Evolutionary conservation across 2,329 filamentous ascomycete species (phyloP), one percentile per base, ranked within the genome.

Genomic region (Dactylellina sp.): DNA sequence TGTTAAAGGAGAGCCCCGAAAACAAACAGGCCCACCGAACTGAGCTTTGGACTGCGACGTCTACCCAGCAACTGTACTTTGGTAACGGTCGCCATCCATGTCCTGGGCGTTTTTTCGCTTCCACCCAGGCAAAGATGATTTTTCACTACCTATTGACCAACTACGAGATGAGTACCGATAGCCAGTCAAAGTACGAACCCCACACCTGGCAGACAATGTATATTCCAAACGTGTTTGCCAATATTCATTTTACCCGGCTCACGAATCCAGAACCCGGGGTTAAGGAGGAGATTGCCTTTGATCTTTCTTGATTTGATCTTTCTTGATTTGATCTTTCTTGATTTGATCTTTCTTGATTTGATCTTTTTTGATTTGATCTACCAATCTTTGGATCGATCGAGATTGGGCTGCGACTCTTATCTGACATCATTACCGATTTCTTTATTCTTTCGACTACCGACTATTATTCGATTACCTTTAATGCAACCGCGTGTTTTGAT

Each of bases 101-200:
- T 44, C 71, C 71, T 20, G 71, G 71, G n/a, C 71, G 71, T 4
- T 75, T 75, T 53, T 75, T 75, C 57, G 71, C 71, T 18, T 75
- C 71, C 6, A 32, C 61, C 16, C 71, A 75, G 40, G 42, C 52
- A 20, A 75, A 75, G 32, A 70, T 75, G 63, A 25, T 75, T 20
- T 47, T 75, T 11, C 62, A 70, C 20, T 70, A 75, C n/a, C 46
- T 75, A 4, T 55, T 75, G 44, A 59, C 63, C 5, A 75, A 68
- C 22, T 75, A 70, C 39, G 63, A 75, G 37, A 70, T 75, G n/a
- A 47, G 44, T 2, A 22, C 28, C 7, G 63, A 75, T 22, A 16
- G 35, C 7, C 25, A 63, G 4, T 70, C 62, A 2, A 35, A 57
- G 12, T 70, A 68, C 24, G 42, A 68, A 9, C 71, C 71, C 9